Base-by-base conservation (phyloP, 352 stramenopile genomes). In the Globisporangium solare region DNA sequence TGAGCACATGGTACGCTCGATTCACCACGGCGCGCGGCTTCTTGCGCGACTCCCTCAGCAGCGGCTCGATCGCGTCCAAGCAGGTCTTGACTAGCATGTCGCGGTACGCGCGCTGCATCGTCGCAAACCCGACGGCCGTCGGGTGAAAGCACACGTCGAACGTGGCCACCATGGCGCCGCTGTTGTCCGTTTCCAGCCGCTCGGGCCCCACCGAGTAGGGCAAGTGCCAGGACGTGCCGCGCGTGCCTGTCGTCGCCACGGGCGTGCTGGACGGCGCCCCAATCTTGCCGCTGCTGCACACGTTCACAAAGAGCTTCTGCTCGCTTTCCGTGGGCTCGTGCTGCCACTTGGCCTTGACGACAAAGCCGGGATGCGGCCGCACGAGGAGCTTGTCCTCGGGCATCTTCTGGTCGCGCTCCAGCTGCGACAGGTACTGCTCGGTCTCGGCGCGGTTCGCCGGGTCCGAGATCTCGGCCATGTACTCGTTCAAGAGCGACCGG, bases 121-220 rank as follows among this genome's bases (percentile, higher is more conserved):
- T 72, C 47, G 81, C 83, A 47, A 88, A 80, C 51, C 77, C 61
- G 20, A 98, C 61, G 12, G 89, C 93, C 22, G 79, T 62, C 18
- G 93, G 84, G 58, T 98, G 86, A 61, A 97, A 97, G 51, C 91
- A 98, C 40, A 94, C 88, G 56, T 98, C 94, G 54, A 96, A 97
- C 0, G 91, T 96, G 10, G 73, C 58, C 17, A 88, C 78, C 3
- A 70, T 63, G 5, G 70, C 56, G 0, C 86, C 83, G 27, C 73
- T 55, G 59, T 97, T 96, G 68, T 98, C 94, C 2, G 64, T 58
- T 59, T 98, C 94, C 47, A 97, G 78, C 48, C 92, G 78, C 64
- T 97, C 68, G 0, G 89, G 93, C 0, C 94, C 92, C 14, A 98
- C 48, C 0, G 83, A 95, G 54, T 96, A 97, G 22, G 94, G 94